Evolutionary conservation across 2,329 filamentous ascomycete species (phyloP).

Genomic region (Cryphonectria nitschkei): DNA sequence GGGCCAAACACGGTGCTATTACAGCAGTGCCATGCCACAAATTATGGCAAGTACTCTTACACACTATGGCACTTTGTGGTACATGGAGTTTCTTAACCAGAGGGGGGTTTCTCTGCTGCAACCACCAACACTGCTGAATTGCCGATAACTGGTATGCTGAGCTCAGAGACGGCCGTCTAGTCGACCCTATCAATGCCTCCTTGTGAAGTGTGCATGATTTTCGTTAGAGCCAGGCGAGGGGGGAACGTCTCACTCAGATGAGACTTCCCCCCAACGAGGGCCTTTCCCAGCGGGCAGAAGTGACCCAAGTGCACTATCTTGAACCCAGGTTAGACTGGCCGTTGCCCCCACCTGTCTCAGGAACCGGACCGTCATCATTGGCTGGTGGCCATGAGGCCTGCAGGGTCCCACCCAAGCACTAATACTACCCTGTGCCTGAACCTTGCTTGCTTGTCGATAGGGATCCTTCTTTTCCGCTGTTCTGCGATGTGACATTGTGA

Average conservation of each 20-base stretch:
- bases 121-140: neutral
- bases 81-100: too few relatives aligned
- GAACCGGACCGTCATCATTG: conserved; percentile 10
- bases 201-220: neutral
- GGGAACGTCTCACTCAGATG: neutral
- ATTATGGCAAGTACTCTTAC: too few relatives aligned
- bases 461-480: neutral
- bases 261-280: neutral
- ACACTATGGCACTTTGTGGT: too few relatives aligned
- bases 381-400: conserved; percentile 2
- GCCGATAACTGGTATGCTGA: neutral
- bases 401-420: neutral
- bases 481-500: neutral
- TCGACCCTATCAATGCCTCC: neutral
- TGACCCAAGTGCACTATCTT: neutral
- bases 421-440: neutral
- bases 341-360: conserved; percentile 10
- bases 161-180: neutral
- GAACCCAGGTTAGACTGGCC: neutral
- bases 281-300: neutral
- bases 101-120: neutral
- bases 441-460: neutral
- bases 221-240: neutral
- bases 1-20: neutral
- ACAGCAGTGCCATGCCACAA: too few relatives aligned